Evolutionary conservation across 192 early-diverging fungal genomes (phyloP).

Genomic region (Coemansia sp.): DNA sequence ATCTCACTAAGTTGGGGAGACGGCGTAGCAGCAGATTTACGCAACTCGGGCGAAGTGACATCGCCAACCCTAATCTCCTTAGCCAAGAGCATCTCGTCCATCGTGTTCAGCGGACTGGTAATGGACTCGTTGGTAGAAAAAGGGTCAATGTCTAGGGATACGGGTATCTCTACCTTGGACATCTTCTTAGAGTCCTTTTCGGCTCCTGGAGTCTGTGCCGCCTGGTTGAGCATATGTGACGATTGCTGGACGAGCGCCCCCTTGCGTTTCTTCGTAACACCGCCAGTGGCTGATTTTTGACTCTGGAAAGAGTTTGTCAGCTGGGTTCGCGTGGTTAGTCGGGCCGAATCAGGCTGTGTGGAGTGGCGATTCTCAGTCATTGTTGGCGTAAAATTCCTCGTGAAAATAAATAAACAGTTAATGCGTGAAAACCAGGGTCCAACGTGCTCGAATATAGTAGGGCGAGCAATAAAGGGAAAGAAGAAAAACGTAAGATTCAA

Average conservation of each 20-base stretch:
- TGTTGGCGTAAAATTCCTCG: not conserved
- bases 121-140: slow-evolving; percentile 27
- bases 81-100: slow-evolving; percentile 45
- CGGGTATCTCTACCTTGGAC: slow-evolving; percentile 47
- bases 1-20: not conserved
- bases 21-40: not conserved
- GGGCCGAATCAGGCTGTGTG: slow-evolving; percentile 22
- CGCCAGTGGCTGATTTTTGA: slow-evolving; percentile 31
- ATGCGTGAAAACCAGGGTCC: not conserved
- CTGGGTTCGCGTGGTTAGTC: slow-evolving; percentile 28
- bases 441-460: not conserved
- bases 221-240: slow-evolving; percentile 35
- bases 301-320: slow-evolving; percentile 35
- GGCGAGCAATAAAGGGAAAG: not conserved
- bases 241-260: slow-evolving; percentile 37
- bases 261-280: slow-evolving; percentile 34
- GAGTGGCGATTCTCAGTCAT: slow-evolving; percentile 43
- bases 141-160: slow-evolving; percentile 50
- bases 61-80: slow-evolving; percentile 16
- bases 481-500: slow-evolving; percentile 10
- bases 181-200: slow-evolving; percentile 47
- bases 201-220: not conserved
- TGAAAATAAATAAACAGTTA: slow-evolving; percentile 1
- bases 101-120: slow-evolving; percentile 31
- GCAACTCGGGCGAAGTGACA: slow-evolving; percentile 1